Percentiles rank a stretch among this genome's conserved stretches.
Conservation (phyloP, 2,329 filamentous ascomycete species). For the Neonectria sp. region DNA sequence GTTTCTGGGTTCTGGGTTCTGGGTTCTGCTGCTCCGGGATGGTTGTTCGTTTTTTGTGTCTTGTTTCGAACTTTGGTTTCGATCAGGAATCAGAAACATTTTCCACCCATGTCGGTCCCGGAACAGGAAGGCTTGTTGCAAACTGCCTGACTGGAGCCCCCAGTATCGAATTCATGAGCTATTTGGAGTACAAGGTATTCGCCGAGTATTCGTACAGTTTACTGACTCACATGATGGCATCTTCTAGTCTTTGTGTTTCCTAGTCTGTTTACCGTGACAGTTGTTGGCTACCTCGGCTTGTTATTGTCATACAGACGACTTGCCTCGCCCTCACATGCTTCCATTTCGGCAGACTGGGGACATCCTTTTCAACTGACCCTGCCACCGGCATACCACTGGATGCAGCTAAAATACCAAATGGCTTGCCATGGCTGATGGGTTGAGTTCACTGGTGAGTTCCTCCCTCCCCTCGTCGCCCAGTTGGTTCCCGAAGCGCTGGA, state of each 20-base stretch:
- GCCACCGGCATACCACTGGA: neutral
- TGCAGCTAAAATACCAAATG: constrained; percentile 4
- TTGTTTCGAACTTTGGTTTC: constrained; percentile 25
- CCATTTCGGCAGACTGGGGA: neutral
- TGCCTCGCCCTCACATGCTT: constrained; percentile 17
- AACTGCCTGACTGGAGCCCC: neutral
- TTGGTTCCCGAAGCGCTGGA: constrained; percentile 7
- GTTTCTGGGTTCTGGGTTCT: constrained; percentile 4
- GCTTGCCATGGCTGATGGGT: constrained; percentile 8
- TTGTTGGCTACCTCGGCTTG: neutral
- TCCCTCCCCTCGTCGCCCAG: neutral
- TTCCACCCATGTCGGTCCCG: neutral
- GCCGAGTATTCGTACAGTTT: neutral
- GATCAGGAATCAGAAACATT: neutral
- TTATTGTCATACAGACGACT: neutral
- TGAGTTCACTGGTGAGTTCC: constrained; percentile 17
- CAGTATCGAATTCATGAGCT: neutral
- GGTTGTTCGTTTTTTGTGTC: constrained; percentile 3
- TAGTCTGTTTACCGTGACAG: neutral
- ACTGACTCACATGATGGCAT: neutral
- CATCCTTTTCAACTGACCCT: neutral
- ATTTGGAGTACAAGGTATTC: neutral
- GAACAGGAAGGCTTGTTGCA: neutral
- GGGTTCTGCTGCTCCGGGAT: neutral
- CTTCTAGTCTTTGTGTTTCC: neutral